Base-by-base conservation (phyloP, 1,284 basidiomycete species). In the Ustilago crameri region DNA sequence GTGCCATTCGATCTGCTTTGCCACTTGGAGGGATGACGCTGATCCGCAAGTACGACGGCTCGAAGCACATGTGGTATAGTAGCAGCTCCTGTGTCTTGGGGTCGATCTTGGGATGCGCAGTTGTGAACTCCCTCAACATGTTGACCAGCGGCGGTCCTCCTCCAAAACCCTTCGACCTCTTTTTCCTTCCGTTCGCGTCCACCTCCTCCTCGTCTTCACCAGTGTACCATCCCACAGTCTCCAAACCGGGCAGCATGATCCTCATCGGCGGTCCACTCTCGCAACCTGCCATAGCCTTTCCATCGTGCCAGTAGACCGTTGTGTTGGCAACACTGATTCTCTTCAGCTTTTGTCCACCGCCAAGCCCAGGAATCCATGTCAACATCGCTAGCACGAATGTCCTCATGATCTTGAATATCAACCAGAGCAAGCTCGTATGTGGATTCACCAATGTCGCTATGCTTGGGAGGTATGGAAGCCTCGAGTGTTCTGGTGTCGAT, bases 381-480 rank as follows among this genome's bases (percentile, higher is more conserved):
- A 83, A 69, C 14, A 80, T 68, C 30, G 81, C 78, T 0, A 79
- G 59, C 24, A 73, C 24, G 26, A 79, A 59, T 3, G 84, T 83
- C 37, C 85, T 82, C 3, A 86, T 27, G 48, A 87, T 84, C 20
- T 84, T 80, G 17, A 65, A 57, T n/a, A 85, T 53, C 51, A 86
- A 74, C 17, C 80, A 73, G 42, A 83, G 80, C 5, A 86, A 57
- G 1, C 82, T 81, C 3, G 81, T 81, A 23, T 84, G 74, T 0
- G 86, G 85, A n/a, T 85, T 84, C 50, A 86, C 84, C 35, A 87
- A 83, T 9, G 85, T 83, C 3, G 86, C 84, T 46, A 87, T 86
- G 14, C 85, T 86, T 0, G 86, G 86, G 10, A 86, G 74, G 23
- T 85, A 81, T 1, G 86, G 84, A 12, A 44, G 44, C 27, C 64